phyloP scores from a whole-genome alignment of 345 rosid genomes.

The Eucalyptus sp. region DNA sequence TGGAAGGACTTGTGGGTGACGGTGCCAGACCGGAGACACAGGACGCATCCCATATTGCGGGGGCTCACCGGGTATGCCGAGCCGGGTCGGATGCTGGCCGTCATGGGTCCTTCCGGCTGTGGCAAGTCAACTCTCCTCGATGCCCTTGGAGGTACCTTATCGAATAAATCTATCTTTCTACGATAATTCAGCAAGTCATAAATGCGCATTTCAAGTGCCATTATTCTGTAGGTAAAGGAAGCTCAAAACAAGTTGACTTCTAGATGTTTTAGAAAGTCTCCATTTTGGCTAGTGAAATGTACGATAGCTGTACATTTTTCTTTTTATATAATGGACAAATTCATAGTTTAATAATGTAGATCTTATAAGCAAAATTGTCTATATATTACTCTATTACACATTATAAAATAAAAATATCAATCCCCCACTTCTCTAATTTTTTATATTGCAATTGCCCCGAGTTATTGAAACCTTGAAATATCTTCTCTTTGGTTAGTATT shows the following conservation, averaged over 20 bases:
- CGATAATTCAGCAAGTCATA: neutral
- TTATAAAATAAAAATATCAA: neutral
- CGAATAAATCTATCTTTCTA: neutral
- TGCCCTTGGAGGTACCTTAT: conserved; percentile 22
- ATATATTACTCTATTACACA: neutral
- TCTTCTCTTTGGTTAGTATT: neutral
- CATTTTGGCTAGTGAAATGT: neutral
- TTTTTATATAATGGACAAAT: neutral
- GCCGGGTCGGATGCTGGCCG: conserved; percentile 25
- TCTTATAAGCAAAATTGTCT: neutral
- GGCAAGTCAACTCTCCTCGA: conserved; percentile 52
- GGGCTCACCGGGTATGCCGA: conserved; percentile 26
- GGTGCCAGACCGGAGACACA: conserved; percentile 5
- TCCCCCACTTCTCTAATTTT: neutral
- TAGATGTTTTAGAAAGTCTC: neutral
- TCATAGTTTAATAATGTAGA: neutral
- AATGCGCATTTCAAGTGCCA: neutral
- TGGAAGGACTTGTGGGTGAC: conserved; percentile 5
- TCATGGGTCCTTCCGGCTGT: conserved; percentile 47
- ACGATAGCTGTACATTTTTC: neutral
- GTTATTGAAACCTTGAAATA: neutral
- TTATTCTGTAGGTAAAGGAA: neutral
- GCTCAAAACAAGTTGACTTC: neutral
- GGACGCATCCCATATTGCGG: conserved; percentile 8
- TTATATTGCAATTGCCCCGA: neutral